Evolutionary conservation across 768 basidiomycete genomes (phyloP).

Genomic region (Boletus rubescentipes): DNA sequence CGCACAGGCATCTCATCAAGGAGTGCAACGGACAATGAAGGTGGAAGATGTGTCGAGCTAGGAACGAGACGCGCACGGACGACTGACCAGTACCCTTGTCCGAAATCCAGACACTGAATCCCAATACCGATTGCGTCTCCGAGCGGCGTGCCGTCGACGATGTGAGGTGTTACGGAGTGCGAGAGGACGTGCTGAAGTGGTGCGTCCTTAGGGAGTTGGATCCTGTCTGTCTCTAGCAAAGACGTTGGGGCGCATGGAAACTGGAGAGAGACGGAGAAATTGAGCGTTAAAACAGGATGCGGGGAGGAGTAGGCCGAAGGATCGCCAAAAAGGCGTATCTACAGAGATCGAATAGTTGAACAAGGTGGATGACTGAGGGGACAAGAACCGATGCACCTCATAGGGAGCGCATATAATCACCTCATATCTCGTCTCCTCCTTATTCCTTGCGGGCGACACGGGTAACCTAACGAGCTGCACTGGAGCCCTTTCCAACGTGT

Average conservation of each 20-base stretch:
- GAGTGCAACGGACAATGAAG: conserved; percentile 20
- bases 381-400: conserved; percentile 48
- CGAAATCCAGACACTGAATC: conserved; percentile 43
- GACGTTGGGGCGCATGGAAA: conserved; percentile 4
- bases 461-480: conserved; percentile 53
- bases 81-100: conserved; percentile 55
- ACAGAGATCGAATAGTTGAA: conserved; percentile 1
- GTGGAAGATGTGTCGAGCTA: not conserved
- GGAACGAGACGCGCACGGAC: conserved; percentile 16
- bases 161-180: conserved; percentile 62
- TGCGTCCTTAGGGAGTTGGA: not conserved
- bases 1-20: conserved; percentile 24
- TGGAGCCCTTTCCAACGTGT: conserved; percentile 56
- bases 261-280: conserved; percentile 47
- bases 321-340: conserved; percentile 87
- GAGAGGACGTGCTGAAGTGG: conserved; percentile 43
- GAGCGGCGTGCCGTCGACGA: conserved; percentile 74
- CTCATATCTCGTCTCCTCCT: conserved; percentile 55
- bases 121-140: conserved; percentile 70
- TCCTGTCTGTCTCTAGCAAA: not conserved
- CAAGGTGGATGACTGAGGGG: not conserved
- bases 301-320: conserved; percentile 44
- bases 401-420: conserved; percentile 81
- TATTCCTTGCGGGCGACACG: conserved; percentile 33
- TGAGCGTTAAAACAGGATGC: conserved; percentile 56